phyloP scores from a whole-genome alignment of 805 yeast species.

The Myxozyma nipponensis region DNA sequence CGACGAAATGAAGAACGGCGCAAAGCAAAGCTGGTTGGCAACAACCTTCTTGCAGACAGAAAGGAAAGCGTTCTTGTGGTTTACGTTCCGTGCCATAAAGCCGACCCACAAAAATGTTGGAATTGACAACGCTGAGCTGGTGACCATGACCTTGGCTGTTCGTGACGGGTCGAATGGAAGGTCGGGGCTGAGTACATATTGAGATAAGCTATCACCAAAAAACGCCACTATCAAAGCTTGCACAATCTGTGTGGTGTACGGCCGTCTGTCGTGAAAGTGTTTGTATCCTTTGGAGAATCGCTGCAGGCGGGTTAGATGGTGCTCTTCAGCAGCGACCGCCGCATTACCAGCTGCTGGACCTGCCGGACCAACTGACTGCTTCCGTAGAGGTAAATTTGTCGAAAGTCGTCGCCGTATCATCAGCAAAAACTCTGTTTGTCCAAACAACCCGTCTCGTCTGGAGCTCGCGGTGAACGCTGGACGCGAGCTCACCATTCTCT shows the following conservation, averaged over 20 bases:
- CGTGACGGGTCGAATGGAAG: slow-evolving; percentile 11
- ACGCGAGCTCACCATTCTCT: background rate
- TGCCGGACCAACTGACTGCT: background rate
- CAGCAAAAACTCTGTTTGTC: background rate
- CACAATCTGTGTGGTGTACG: slow-evolving; percentile 21
- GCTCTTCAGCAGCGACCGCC: background rate
- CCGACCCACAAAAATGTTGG: slow-evolving; percentile 23
- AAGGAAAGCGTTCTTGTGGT: slow-evolving; percentile 15
- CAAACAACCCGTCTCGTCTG: background rate
- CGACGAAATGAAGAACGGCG: slow-evolving; percentile 24
- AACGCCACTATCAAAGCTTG: slow-evolving; percentile 13
- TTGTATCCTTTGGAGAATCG: slow-evolving; percentile 10
- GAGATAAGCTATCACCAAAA: slow-evolving; percentile 22
- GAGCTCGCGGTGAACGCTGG: background rate
- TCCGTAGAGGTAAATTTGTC: background rate
- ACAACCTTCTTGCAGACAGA: slow-evolving; percentile 18
- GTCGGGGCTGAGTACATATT: slow-evolving; percentile 12
- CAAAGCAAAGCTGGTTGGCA: slow-evolving; percentile 22
- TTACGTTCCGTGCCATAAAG: slow-evolving; percentile 19
- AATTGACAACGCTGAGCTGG: slow-evolving; percentile 17
- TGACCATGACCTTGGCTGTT: slow-evolving; percentile 21
- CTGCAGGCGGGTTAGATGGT: background rate
- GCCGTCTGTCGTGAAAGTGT: slow-evolving; percentile 19
- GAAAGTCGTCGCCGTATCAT: background rate
- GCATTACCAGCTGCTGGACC: background rate